Percentiles rank a stretch among this genome's conserved stretches.
Conservation (phyloP, 345 rosid species). For the Boechera stricta region DNA sequence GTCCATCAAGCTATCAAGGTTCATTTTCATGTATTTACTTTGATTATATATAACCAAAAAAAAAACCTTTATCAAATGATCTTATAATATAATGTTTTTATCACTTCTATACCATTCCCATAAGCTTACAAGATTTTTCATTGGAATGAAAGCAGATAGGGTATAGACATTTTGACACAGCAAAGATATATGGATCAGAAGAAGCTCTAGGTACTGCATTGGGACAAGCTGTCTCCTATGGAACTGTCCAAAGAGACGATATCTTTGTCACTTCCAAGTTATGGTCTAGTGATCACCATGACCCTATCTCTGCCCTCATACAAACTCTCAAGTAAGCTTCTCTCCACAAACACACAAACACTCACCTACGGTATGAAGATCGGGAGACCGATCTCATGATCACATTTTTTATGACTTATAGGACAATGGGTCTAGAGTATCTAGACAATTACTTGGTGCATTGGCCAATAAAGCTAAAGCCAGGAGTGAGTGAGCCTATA, state of each 20-base stretch:
- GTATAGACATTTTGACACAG: slow-evolving; percentile 90
- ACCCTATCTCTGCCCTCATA: slow-evolving; percentile 73
- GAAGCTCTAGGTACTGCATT: slow-evolving; percentile 79
- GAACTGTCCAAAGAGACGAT: slow-evolving; percentile 60
- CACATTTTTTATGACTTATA: slow-evolving; percentile 22
- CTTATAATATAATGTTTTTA: not conserved
- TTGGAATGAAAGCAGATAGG: slow-evolving; percentile 60
- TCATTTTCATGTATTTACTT: slow-evolving; percentile 22
- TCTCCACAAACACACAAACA: slow-evolving; percentile 1
- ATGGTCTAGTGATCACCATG: slow-evolving; percentile 85
- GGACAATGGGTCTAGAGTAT: slow-evolving; percentile 74
- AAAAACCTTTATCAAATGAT: not conserved
- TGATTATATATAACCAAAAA: not conserved
- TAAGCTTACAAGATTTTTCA: slow-evolving; percentile 13
- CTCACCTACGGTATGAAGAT: slow-evolving; percentile 6
- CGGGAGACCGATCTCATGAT: slow-evolving; percentile 1
- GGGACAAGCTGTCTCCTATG: slow-evolving; percentile 50
- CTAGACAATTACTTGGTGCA: slow-evolving; percentile 89
- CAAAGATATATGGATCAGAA: slow-evolving; percentile 85
- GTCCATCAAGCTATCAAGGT: slow-evolving; percentile 75
- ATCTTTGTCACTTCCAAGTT: slow-evolving; percentile 82
- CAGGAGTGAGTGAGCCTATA: slow-evolving; percentile 56
- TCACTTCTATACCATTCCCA: not conserved
- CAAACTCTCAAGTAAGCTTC: slow-evolving; percentile 55
- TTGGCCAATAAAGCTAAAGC: slow-evolving; percentile 91